Base-by-base conservation (phyloP, 2,329 filamentous ascomycete genomes). In the Thielaviopsis populi region DNA sequence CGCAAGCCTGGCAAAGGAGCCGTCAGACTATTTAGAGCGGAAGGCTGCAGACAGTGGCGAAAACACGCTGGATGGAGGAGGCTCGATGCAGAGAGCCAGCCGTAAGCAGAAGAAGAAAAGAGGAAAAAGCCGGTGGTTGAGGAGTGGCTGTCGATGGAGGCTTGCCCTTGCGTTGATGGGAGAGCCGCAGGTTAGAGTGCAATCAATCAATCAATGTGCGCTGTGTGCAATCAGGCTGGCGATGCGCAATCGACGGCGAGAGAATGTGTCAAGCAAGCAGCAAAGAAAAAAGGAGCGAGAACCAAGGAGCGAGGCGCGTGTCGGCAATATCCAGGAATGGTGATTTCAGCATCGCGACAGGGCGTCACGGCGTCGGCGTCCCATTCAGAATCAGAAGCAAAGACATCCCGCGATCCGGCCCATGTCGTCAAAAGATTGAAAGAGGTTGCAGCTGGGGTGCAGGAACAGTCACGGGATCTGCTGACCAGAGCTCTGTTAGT, bases 401-500 rank as follows among this genome's bases (percentile, higher is more conserved):
- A 61, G 40, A 48, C 59, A 33, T 61, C 19, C 40, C 59, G 59
- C 59, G 40, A 61, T 61, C 59, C 59, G 59, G 59, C 59, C 59
- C 19, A 61, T 61, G 53, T 56, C 53, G 30, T 56, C 27, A 56
- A 56, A 56, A 24, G 27, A n/a, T 56, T n/a, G 19, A 61, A 43
- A 48, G 22, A 30, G 37, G 41, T 43, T 61, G 41, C 59, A 33
- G 41, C 43, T n/a, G 41, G 33, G 15, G 10, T 24, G 24, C 19
- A 43, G 43, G 40, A 61, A 48, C 53, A 10, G 53, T 46, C 61
- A 50, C 46, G 46, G 15, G 46, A 50, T 15, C 46, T 24, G 8
- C n/a, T n/a, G n/a, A n/a, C n/a, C n/a, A n/a, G n/a, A n/a, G n/a
- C 24, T 43, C 22, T 63, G 37, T 63, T 63, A 63, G 41, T 53